Evolutionary conservation across 1,139 yeast genomes (phyloP).

Genomic region (Kluyveromyces sp.): DNA sequence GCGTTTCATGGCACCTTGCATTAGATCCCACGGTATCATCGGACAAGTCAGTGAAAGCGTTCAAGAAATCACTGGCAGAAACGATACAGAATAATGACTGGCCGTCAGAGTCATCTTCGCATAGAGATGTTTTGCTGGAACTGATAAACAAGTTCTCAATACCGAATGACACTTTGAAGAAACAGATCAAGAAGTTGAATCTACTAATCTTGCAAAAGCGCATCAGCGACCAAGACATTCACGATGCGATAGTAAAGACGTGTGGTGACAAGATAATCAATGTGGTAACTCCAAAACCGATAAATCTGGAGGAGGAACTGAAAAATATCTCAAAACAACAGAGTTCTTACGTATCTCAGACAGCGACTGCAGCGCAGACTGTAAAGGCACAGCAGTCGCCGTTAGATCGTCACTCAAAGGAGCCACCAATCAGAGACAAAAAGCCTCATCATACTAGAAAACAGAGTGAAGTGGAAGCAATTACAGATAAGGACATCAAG

Average conservation of each 20-base stretch:
- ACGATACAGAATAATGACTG: slow-evolving; percentile 4
- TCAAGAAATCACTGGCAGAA: slow-evolving; percentile 8
- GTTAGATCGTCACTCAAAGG: background rate
- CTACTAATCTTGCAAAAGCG: slow-evolving; percentile 17
- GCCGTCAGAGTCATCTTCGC: slow-evolving; percentile 1
- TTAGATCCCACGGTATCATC: slow-evolving; percentile 7
- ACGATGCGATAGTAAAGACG: slow-evolving; percentile 12
- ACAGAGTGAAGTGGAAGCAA: background rate
- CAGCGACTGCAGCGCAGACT: background rate
- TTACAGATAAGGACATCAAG: slow-evolving; percentile 5
- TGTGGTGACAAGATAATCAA: slow-evolving; percentile 11
- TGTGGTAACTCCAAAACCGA: slow-evolving; percentile 15
- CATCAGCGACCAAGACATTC: slow-evolving; percentile 14
- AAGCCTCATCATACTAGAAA: slow-evolving; percentile 3
- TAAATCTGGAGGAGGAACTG: background rate
- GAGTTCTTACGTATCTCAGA: background rate
- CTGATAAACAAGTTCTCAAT: background rate
- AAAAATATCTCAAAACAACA: background rate
- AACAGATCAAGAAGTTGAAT: slow-evolving; percentile 12
- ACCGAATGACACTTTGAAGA: slow-evolving; percentile 4
- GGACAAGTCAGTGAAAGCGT: slow-evolving; percentile 10
- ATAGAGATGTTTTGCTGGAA: background rate
- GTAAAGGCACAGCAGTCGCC: background rate
- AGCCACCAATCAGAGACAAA: background rate
- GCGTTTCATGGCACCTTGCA: slow-evolving; percentile 9